Conservation (phyloP, 176 grass and related monocot genomes). For the Zoysia japonica region DNA sequence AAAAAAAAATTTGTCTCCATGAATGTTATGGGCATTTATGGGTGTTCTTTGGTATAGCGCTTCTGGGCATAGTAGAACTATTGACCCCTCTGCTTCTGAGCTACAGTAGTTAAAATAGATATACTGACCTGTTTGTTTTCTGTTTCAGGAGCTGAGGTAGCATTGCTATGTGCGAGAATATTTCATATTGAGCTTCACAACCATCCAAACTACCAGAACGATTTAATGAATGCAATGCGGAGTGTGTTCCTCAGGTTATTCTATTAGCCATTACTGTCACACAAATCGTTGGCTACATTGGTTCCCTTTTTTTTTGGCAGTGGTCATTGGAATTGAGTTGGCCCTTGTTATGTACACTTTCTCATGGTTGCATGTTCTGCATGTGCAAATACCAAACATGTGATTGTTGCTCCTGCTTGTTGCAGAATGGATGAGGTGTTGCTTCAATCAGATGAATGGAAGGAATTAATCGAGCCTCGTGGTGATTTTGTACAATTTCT, state of each 20-base stretch:
- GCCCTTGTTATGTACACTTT: neutral
- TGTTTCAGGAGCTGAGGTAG: constrained; percentile 39
- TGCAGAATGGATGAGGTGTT: constrained; percentile 33
- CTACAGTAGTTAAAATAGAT: neutral
- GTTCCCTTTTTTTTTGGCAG: neutral
- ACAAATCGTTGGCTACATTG: neutral
- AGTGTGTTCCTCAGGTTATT: constrained; percentile 38
- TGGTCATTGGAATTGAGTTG: neutral
- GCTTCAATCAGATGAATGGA: constrained; percentile 18
- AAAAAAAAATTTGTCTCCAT: no score
- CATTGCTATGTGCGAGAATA: constrained; percentile 5
- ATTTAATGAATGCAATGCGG: neutral
- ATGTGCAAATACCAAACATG: constrained; percentile 9
- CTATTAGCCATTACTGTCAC: neutral
- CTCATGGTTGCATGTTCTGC: constrained; percentile 9
- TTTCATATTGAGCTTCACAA: constrained; percentile 26
- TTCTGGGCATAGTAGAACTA: neutral
- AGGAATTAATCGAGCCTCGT: constrained; percentile 13
- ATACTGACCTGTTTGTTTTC: constrained; percentile 10
- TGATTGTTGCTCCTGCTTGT: constrained; percentile 18
- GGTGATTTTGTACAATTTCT: neutral
- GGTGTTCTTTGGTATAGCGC: neutral
- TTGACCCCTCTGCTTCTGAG: neutral
- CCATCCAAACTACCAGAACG: neutral
- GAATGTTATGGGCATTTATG: constrained; percentile 7